A percentile compares a stretch with the other conserved stretches of the same genome.
phyloP scores from a whole-genome alignment of 2,329 filamentous ascomycete species.

The Mycosphaerelloides madeirae region DNA sequence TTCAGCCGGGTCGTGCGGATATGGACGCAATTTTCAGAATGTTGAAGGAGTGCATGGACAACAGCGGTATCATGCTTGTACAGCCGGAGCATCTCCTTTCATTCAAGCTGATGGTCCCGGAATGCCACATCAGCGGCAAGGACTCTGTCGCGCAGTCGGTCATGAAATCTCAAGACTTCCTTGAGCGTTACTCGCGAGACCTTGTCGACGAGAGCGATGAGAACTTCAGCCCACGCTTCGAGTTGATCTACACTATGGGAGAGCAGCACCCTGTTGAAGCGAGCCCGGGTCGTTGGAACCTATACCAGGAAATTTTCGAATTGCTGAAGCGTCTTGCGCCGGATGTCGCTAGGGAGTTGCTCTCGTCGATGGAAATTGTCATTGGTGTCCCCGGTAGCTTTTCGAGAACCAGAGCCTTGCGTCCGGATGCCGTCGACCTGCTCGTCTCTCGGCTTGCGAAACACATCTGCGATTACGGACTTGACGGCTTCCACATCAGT shows the following conservation, averaged over 20 bases:
- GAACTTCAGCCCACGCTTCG: slow-evolving; percentile 39
- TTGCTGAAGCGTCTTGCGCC: slow-evolving; percentile 20
- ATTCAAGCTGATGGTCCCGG: slow-evolving; percentile 58
- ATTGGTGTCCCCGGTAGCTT: slow-evolving; percentile 34
- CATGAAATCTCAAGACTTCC: slow-evolving; percentile 48
- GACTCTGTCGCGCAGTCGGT: slow-evolving; percentile 43
- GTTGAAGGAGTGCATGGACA: slow-evolving; percentile 40
- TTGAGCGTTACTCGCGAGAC: slow-evolving; percentile 51
- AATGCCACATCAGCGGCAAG: slow-evolving; percentile 50
- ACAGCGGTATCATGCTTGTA: slow-evolving; percentile 53
- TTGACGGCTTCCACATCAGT: slow-evolving; percentile 16
- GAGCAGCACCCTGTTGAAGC: slow-evolving; percentile 38
- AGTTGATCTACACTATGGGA: slow-evolving; percentile 44
- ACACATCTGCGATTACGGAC: slow-evolving; percentile 30
- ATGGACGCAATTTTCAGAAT: slow-evolving; percentile 35
- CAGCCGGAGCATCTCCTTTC: slow-evolving; percentile 63
- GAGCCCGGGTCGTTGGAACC: slow-evolving; percentile 38
- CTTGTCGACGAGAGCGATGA: slow-evolving; percentile 59
- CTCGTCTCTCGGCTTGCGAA: slow-evolving; percentile 29
- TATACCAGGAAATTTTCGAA: slow-evolving; percentile 34
- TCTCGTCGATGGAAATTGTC: slow-evolving; percentile 16
- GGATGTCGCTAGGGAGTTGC: slow-evolving; percentile 6
- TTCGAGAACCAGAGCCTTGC: slow-evolving; percentile 55
- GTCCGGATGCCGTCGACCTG: slow-evolving; percentile 33
- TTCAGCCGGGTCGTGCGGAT: slow-evolving; percentile 30